Base-by-base conservation (phyloP, 345 rosid genomes). In the Dimocarpus longan region DNA sequence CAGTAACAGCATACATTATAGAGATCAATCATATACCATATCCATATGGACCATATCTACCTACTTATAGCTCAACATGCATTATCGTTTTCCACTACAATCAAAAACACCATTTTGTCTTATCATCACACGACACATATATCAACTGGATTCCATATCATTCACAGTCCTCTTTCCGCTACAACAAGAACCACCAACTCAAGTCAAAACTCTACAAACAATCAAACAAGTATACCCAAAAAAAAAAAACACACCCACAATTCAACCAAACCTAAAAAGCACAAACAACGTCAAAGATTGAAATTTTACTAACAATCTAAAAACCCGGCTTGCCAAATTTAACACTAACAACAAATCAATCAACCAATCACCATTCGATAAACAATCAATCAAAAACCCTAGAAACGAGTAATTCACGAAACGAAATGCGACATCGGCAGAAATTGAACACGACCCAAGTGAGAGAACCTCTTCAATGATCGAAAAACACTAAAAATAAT, bases 331-430 rank as follows among this genome's bases (percentile, higher is more conserved):
- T 26, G 21, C 10, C 56, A 5, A 65, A 65, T 10, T 48, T 19
- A 42, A 48, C 21, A 18, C n/a, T 46, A 10, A 21, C 5, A 44
- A 48, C 4, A 3, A 60, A 75, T 11, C 39, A 66, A 44, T 16
- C 59, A 74, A 4, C 77, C 43, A 9, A 74, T 16, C 77, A 9
- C 28, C 59, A 44, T 75, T 40, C 10, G 63, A 16, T 43, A n/a
- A 74, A 46, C 24, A 65, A 46, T 65, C 71, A 44, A 75, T 48
- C 66, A 59, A 21, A 32, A 75, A 65, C 71, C 70, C 70, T 75
- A 32, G 48, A 75, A 75, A 46, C 54, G 65, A 64, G 70, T 68
- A n/a, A 73, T 43, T 46, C 10, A 16, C 43, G 40, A 18, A 74
- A 74, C 42, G 21, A 42, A 74, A 56, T 74, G 70, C 18, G 60